phyloP scores from a whole-genome alignment of 202 grass and related monocot species.

The Elaeis oleifera region DNA sequence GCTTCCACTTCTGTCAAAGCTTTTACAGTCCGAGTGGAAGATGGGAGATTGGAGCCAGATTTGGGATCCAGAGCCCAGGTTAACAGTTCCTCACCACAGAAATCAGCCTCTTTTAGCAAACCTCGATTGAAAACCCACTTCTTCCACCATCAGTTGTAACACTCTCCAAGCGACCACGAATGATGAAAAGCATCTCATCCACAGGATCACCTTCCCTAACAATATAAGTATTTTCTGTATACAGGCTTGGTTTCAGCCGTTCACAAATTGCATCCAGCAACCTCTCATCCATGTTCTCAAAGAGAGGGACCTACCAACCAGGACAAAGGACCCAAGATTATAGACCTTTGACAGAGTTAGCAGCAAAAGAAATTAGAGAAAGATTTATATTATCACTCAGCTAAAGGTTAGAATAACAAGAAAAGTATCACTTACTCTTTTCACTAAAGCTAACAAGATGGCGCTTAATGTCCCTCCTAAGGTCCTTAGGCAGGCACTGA shows the following conservation, averaged over 20 bases:
- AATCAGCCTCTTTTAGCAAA: constrained; percentile 11
- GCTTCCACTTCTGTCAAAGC: constrained; percentile 20
- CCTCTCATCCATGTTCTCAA: constrained; percentile 18
- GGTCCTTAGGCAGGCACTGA: constrained; percentile 20
- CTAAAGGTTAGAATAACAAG: background rate
- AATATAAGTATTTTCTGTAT: constrained; percentile 14
- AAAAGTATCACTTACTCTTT: constrained; percentile 4
- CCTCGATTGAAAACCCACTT: constrained; percentile 20
- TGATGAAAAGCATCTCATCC: constrained; percentile 22
- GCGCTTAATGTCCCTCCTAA: constrained; percentile 16
- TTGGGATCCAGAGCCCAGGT: constrained; percentile 23
- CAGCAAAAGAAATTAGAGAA: too few species aligned
- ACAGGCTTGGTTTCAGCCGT: constrained; percentile 15
- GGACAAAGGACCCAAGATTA: background rate
- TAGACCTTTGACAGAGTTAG: background rate
- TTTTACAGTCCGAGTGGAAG: constrained; percentile 15
- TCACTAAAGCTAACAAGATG: constrained; percentile 22
- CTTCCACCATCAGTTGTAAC: constrained; percentile 19
- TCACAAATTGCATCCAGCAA: constrained; percentile 21
- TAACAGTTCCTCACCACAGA: constrained; percentile 19
- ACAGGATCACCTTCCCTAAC: constrained; percentile 17
- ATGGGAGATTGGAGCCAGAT: constrained; percentile 9
- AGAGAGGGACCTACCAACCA: constrained; percentile 8
- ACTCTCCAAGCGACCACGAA: constrained; percentile 15
- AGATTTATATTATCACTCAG: too few species aligned